Percentiles rank a stretch among this genome's conserved stretches.
These are phyloP conservation scores for Fusarium palustre DNA, from an alignment of 2,329 filamentous ascomycete species.

Conservation along the genomic window DNA sequence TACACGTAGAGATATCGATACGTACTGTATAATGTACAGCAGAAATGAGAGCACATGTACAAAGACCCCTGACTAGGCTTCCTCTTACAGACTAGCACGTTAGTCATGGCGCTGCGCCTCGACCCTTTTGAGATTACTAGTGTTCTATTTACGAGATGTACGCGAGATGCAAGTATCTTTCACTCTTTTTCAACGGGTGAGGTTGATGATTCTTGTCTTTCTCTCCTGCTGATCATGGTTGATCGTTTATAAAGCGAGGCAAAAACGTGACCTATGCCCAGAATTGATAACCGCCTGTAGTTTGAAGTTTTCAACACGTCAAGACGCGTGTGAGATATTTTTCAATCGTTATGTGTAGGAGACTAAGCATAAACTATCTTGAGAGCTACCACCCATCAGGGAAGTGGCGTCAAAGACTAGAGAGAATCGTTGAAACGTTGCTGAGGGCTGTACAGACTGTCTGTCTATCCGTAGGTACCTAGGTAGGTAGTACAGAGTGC, in stretches of 20 bases:
- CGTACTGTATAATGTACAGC: neutral
- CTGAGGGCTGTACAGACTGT: neutral
- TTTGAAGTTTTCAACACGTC: constrained; percentile 5
- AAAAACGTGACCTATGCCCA: constrained; percentile 32
- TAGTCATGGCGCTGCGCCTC: constrained; percentile 20
- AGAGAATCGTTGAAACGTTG: constrained; percentile 29
- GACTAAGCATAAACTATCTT: constrained; percentile 1
- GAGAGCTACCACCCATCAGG: constrained; percentile 11
- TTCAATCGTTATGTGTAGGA: neutral
- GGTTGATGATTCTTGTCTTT: neutral
- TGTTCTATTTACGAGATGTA: constrained; percentile 33
- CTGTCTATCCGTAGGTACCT: neutral
- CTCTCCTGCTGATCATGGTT: constrained; percentile 31
- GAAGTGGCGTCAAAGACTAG: constrained; percentile 22
- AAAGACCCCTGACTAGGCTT: neutral
- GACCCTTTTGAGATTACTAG: constrained; percentile 27
- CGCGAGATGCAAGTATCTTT: constrained; percentile 11
- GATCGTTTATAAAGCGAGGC: constrained; percentile 20
- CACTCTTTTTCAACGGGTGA: constrained; percentile 3
- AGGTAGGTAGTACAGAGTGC: too few species aligned
- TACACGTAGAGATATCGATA: neutral
- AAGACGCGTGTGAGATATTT: neutral
- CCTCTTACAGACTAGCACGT: constrained; percentile 20
- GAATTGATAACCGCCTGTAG: constrained; percentile 17
- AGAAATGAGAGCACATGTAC: neutral